Evolutionary conservation across 2,329 filamentous ascomycete species (phyloP).

Genomic region (Apiospora pterosperma): DNA sequence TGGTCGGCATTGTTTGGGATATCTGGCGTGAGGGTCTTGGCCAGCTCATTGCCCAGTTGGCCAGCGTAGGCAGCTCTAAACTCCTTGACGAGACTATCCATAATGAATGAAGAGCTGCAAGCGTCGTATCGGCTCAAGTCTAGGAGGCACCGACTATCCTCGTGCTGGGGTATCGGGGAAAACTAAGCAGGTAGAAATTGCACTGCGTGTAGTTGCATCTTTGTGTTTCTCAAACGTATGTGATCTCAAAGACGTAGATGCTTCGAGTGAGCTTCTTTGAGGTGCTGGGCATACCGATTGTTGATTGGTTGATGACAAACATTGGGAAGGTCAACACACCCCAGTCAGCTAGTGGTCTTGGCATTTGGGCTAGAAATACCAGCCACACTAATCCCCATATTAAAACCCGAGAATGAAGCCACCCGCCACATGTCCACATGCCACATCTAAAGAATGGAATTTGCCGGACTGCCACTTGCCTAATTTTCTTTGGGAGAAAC

Average conservation of each 20-base stretch:
- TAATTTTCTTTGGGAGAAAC: neutral
- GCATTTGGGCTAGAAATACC: neutral
- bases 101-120: constrained; percentile 30
- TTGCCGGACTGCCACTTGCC: neutral
- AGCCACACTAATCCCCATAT: neutral
- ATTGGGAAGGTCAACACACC: neutral
- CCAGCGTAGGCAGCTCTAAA: constrained; percentile 67
- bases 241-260: constrained; percentile 14
- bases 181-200: neutral
- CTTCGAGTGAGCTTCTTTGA: constrained; percentile 2
- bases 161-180: neutral
- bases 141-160: neutral
- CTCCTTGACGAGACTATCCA: constrained; percentile 72
- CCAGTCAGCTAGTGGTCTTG: neutral
- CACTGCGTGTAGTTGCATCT: neutral
- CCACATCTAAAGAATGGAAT: neutral
- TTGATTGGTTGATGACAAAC: constrained; percentile 6
- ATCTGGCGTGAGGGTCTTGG: constrained; percentile 71
- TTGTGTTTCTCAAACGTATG: neutral
- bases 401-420: neutral
- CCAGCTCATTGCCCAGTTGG: constrained; percentile 69
- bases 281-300: neutral
- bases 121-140: neutral
- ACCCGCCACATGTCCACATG: neutral
- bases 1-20: constrained; percentile 61